Percentiles rank a stretch among this genome's conserved stretches.
phyloP scores from a whole-genome alignment of 2,329 filamentous ascomycete genomes.

The Cercospora sesami region DNA sequence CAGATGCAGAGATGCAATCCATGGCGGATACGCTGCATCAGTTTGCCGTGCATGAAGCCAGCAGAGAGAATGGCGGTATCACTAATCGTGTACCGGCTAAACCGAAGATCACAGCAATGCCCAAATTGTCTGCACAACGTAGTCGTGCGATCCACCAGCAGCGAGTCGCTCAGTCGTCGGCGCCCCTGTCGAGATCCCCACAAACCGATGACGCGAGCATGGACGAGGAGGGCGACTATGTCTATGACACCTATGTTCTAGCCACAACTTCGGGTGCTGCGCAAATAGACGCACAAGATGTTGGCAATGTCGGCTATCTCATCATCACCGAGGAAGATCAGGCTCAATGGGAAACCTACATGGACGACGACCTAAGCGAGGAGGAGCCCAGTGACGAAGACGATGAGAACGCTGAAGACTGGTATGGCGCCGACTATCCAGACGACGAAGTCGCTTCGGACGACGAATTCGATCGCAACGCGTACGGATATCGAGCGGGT shows the following conservation, averaged over 20 bases:
- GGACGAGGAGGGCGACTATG: slow-evolving; percentile 56
- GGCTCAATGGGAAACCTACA: slow-evolving; percentile 59
- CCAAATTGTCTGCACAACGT: slow-evolving; percentile 32
- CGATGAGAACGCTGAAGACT: slow-evolving; percentile 71
- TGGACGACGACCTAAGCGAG: slow-evolving; percentile 54
- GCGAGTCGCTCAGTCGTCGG: slow-evolving; percentile 18
- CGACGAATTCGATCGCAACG: slow-evolving; percentile 58
- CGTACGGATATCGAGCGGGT: slow-evolving; percentile 44
- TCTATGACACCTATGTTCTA: slow-evolving; percentile 63
- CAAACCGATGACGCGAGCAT: slow-evolving; percentile 41
- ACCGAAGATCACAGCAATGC: slow-evolving; percentile 30
- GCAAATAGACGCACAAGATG: slow-evolving; percentile 34
- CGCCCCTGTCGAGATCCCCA: slow-evolving; percentile 7
- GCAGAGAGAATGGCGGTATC: slow-evolving; percentile 15
- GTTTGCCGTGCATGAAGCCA: slow-evolving; percentile 33
- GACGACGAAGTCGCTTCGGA: slow-evolving; percentile 76
- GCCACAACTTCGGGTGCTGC: slow-evolving; percentile 32
- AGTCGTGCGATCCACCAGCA: slow-evolving; percentile 33
- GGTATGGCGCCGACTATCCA: slow-evolving; percentile 77
- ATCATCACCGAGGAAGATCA: slow-evolving; percentile 54
- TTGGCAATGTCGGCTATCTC: slow-evolving; percentile 47
- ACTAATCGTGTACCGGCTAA: slow-evolving; percentile 14
- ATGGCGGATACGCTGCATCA: slow-evolving; percentile 34
- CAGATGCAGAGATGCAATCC: slow-evolving; percentile 19
- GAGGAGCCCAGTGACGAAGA: slow-evolving; percentile 61